These are phyloP conservation scores for Picochlorum sp. DNA, from an alignment of 139 green algal genomes.

Conservation along the genomic window DNA sequence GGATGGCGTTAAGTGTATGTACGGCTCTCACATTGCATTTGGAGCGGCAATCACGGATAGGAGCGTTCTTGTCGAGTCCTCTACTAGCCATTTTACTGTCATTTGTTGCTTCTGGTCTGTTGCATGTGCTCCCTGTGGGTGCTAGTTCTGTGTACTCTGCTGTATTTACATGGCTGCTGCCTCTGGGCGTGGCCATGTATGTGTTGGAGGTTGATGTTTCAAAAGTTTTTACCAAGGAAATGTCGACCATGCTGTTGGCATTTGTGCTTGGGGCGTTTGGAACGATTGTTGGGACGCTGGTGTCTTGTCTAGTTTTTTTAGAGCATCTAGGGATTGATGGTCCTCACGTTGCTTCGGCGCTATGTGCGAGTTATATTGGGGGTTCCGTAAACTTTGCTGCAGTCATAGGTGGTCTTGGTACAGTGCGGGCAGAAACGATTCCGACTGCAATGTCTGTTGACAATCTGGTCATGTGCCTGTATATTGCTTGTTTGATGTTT, in stretches of 20 bases:
- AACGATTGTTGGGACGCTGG: conserved; percentile 46
- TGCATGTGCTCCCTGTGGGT: conserved; percentile 14
- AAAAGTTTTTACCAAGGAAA: conserved; percentile 32
- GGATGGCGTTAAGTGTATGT: neutral
- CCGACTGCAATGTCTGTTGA: conserved; percentile 60
- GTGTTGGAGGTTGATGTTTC: neutral
- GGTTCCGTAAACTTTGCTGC: conserved; percentile 75
- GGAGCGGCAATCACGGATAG: conserved; percentile 27
- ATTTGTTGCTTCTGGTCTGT: conserved; percentile 13
- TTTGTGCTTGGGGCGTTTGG: conserved; percentile 48
- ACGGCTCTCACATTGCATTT: conserved; percentile 11
- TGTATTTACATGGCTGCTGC: conserved; percentile 55
- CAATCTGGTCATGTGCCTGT: conserved; percentile 66
- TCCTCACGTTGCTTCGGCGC: conserved; percentile 47
- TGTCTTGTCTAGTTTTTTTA: conserved; percentile 38
- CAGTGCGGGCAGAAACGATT: conserved; percentile 25
- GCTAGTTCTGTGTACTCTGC: conserved; percentile 26
- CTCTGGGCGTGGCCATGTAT: conserved; percentile 46
- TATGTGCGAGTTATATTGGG: conserved; percentile 74
- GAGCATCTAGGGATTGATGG: conserved; percentile 35
- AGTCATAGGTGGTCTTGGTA: conserved; percentile 34
- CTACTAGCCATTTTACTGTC: conserved; percentile 34
- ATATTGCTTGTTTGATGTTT: conserved; percentile 46
- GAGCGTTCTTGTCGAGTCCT: conserved; percentile 26
- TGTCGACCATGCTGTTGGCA: conserved; percentile 26